Percentiles rank a stretch among this genome's conserved stretches.
Conservation (phyloP, 2,329 filamentous ascomycete species). For the Trichoderma cornu-damae region DNA sequence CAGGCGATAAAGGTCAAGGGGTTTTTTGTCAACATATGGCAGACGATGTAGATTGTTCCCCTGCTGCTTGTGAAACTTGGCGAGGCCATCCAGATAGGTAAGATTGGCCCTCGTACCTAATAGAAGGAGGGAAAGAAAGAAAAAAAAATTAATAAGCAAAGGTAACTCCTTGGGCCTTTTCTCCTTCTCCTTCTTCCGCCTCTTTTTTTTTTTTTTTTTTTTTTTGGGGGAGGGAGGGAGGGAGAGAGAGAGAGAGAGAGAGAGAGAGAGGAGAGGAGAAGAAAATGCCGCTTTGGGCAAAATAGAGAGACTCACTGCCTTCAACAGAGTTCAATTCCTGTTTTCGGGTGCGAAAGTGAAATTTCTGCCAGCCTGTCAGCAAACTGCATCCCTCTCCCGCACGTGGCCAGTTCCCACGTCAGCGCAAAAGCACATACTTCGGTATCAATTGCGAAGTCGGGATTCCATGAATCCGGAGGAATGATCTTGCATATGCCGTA, state of each 20-base stretch:
- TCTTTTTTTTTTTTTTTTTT: not conserved
- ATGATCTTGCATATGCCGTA: conserved; percentile 96
- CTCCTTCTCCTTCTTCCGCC: too few species aligned
- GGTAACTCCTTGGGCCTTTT: not conserved
- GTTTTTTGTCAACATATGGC: conserved; percentile 95
- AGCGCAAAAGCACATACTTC: conserved; percentile 55
- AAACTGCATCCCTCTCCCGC: not conserved
- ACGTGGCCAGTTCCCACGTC: not conserved
- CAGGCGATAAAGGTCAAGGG: conserved; percentile 87
- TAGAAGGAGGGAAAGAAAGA: conserved; percentile 19
- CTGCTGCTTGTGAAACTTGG: conserved; percentile 95
- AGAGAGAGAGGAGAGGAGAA: conserved; percentile 3
- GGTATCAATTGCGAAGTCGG: conserved; percentile 91
- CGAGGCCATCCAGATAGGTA: conserved; percentile 89
- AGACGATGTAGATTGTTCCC: conserved; percentile 90
- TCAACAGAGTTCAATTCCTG: conserved; percentile 97
- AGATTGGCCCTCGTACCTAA: conserved; percentile 88
- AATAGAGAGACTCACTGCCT: conserved; percentile 64
- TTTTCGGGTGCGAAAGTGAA: conserved; percentile 93
- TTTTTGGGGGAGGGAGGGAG: too few species aligned
- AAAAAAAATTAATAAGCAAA: conserved; percentile 33
- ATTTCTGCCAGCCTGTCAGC: conserved; percentile 56
- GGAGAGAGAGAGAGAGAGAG: not conserved
- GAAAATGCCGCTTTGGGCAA: not conserved
- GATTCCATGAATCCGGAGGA: conserved; percentile 89